Conservation (phyloP, 2,329 filamentous ascomycete species). For the Stachybotrys elegans region DNA sequence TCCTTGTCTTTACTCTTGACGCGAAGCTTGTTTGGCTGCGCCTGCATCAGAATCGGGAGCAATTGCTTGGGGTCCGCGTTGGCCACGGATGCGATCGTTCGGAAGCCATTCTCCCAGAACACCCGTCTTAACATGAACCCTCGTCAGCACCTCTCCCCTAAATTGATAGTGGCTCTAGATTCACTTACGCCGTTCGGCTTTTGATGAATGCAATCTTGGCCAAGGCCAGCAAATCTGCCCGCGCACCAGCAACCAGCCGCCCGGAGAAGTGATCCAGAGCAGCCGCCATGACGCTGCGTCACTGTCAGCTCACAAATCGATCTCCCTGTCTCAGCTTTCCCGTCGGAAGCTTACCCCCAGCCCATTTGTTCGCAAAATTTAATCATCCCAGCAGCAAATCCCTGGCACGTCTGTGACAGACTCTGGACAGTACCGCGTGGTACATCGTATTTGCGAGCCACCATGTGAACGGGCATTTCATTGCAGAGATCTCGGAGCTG, state of each 20-base stretch:
- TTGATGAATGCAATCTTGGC: conserved; percentile 72
- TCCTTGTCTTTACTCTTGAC: conserved; percentile 49
- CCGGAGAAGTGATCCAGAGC: conserved; percentile 73
- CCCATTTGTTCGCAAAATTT: conserved; percentile 76
- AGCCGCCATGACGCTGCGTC: conserved; percentile 57
- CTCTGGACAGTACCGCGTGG: conserved; percentile 68
- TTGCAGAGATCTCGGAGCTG: conserved; percentile 77
- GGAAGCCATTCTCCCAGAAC: conserved; percentile 74
- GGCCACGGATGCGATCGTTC: conserved; percentile 61
- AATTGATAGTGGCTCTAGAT: neutral
- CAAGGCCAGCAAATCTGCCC: conserved; percentile 64
- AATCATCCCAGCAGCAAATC: conserved; percentile 73
- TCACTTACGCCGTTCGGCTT: conserved; percentile 61
- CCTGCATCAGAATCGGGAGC: conserved; percentile 67
- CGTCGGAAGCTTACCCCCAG: conserved; percentile 49
- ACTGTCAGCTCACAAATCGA: conserved; percentile 9
- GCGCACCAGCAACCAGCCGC: conserved; percentile 66
- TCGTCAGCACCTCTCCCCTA: conserved; percentile 6
- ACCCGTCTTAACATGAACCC: conserved; percentile 40
- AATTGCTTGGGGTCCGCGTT: conserved; percentile 65
- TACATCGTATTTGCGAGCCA: conserved; percentile 66
- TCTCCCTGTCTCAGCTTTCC: neutral
- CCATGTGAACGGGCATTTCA: conserved; percentile 64
- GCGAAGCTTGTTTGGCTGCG: conserved; percentile 61
- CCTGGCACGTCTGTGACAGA: conserved; percentile 68